Base-by-base conservation (phyloP, 2,329 filamentous ascomycete genomes). In the Fusarium hostae region DNA sequence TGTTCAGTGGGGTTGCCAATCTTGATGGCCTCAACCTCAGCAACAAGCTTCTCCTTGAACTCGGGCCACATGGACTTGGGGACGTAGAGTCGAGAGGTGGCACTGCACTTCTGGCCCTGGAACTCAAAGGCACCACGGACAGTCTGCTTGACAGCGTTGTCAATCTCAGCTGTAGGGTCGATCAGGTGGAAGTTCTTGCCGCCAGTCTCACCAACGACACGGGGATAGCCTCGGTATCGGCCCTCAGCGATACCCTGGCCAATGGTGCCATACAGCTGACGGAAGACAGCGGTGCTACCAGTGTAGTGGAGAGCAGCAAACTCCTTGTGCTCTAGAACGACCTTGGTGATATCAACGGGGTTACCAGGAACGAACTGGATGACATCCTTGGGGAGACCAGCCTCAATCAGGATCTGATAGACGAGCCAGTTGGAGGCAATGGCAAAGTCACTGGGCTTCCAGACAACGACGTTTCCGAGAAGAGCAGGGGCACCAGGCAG, bases 301-400 rank as follows among this genome's bases (percentile, higher is more conserved):
- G 95, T 98, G 86, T 95, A 98, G 85, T 98, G 94, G 26, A 98
- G 89, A n/a, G 93, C 92, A 12, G 95, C 92, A 76, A 98, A 96
- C 66, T 97, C 86, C 74, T 85, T 89, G 85, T 96, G 94, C 57
- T 86, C 86, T 47, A 98, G 87, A 13, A 93, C 92, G 39, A 88
- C 87, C 79, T 91, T 90, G 63, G 95, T 98, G 65, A 98, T 89
- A 81, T 94, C 90, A 63, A 91, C 92, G 6, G 95, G 92, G 78
- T 97, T 91, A 62, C 95, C 95, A 6, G 95, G 95, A 15, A 98
- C 89, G 80, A 97, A 98, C 82, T 98, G 95, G 72, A 98, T 94
- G 57, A 98, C 95, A 74, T 95, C 90, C 77, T 90, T 89, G 41
- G 95, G 95, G 56, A 98, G 89, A 43, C 95, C 95, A 32, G 95